Percentiles rank a stretch among this genome's conserved stretches.
These are phyloP conservation scores for Epichloe amarillans DNA, from an alignment of 2,329 filamentous ascomycete genomes.

Conservation along the genomic window DNA sequence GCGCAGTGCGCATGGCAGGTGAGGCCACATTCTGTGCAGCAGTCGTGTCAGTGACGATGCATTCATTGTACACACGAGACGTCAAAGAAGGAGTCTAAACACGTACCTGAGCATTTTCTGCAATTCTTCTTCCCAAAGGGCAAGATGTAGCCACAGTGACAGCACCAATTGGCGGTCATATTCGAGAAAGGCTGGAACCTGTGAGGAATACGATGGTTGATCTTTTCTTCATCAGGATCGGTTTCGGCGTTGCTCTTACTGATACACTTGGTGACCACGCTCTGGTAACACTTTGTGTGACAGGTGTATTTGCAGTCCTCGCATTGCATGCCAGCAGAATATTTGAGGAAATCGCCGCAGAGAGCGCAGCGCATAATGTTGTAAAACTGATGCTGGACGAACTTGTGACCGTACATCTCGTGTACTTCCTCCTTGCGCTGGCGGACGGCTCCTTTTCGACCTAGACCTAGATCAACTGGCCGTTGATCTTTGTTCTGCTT, in stretches of 20 bases:
- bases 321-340: conserved; percentile 97
- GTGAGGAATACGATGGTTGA: conserved; percentile 98
- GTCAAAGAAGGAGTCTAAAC: not conserved
- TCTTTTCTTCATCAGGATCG: conserved; percentile 97
- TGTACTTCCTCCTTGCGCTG: conserved; percentile 97
- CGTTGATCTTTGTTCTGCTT: conserved; percentile 79
- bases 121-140: conserved; percentile 92
- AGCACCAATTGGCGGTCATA: conserved; percentile 98
- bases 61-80: not conserved
- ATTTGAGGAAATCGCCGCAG: conserved; percentile 96
- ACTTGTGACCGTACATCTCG: conserved; percentile 99
- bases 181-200: conserved; percentile 95
- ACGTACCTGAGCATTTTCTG: conserved; percentile 73
- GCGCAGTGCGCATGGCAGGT: conserved; percentile 86
- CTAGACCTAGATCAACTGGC: conserved; percentile 77
- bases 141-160: conserved; percentile 92
- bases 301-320: conserved; percentile 99
- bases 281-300: conserved; percentile 92
- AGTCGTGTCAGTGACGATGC: conserved; percentile 1
- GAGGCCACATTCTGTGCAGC: conserved; percentile 62
- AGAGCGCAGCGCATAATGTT: conserved; percentile 99
- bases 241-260: conserved; percentile 98
- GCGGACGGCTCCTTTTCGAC: conserved; percentile 88
- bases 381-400: conserved; percentile 97
- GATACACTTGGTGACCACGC: conserved; percentile 98